These are phyloP conservation scores for Casaregolazyma suthepensis DNA, from an alignment of 1,139 yeast species.

Conservation along the genomic window DNA sequence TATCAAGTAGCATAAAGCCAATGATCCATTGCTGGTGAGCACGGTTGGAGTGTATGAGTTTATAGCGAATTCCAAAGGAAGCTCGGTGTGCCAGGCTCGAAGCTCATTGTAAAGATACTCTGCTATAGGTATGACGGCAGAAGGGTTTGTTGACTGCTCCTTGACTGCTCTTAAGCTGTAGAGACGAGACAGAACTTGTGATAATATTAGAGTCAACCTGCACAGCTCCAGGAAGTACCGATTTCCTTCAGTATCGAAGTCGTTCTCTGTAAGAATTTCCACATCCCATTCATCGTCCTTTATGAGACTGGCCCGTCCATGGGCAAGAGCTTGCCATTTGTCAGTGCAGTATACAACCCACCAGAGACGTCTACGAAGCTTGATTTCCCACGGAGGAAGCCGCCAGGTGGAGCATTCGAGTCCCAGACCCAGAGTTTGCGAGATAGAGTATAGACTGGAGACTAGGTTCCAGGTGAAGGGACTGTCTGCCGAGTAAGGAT, in stretches of 20 bases:
- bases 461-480: constrained; percentile 61
- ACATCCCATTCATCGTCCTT: constrained; percentile 16
- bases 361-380: constrained; percentile 21
- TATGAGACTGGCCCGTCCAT: constrained; percentile 29
- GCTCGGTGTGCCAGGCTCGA: not conserved
- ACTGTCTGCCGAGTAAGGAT: not conserved
- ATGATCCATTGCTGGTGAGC: not conserved
- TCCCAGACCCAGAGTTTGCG: constrained; percentile 83
- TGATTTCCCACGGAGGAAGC: constrained; percentile 27
- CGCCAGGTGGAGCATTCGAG: constrained; percentile 64
- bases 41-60: not conserved
- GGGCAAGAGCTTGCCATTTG: constrained; percentile 28
- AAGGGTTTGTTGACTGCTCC: not conserved
- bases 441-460: constrained; percentile 76
- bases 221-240: not conserved
- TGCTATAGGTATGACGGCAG: not conserved
- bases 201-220: not conserved
- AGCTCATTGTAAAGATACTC: not conserved
- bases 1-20: not conserved
- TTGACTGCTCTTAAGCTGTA: not conserved
- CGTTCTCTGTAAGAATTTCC: constrained; percentile 9
- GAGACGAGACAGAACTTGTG: not conserved
- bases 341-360: constrained; percentile 31
- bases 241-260: constrained; percentile 1
- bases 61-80: not conserved